A percentile compares a stretch with the other conserved stretches of the same genome.
phyloP scores from a whole-genome alignment of 768 basidiomycete genomes.

The Tricholoma bakamatsutake region DNA sequence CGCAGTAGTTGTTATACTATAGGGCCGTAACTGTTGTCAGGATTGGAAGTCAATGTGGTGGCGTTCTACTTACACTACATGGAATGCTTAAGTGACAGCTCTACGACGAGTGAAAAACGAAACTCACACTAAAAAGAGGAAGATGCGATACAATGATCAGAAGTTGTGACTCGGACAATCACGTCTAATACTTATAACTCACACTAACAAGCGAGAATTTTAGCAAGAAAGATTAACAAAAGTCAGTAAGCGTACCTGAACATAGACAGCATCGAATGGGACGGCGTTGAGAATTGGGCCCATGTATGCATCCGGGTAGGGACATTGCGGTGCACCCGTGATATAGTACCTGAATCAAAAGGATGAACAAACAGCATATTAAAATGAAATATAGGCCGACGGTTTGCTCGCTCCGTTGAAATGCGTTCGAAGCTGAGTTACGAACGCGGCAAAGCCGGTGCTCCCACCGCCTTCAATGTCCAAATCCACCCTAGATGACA shows the following conservation, averaged over 20 bases:
- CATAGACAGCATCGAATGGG: slow-evolving; percentile 60
- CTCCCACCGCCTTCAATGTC: slow-evolving; percentile 58
- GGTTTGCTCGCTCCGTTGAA: slow-evolving; percentile 42
- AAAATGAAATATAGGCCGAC: slow-evolving; percentile 21
- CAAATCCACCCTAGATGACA: slow-evolving; percentile 42
- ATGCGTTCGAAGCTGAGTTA: slow-evolving; percentile 38
- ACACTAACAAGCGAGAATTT: slow-evolving; percentile 3
- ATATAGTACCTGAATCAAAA: slow-evolving; percentile 41
- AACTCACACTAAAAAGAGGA: slow-evolving; percentile 10
- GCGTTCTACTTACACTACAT: slow-evolving; percentile 7
- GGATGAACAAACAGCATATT: not conserved
- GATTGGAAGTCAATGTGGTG: not conserved
- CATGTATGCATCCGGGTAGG: slow-evolving; percentile 55
- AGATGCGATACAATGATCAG: not conserved
- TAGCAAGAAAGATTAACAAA: not conserved
- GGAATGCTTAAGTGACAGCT: not conserved
- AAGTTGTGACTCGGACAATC: not conserved
- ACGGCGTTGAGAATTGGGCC: slow-evolving; percentile 50
- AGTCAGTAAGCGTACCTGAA: slow-evolving; percentile 42
- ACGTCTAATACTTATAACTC: not conserved
- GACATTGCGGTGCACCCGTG: slow-evolving; percentile 51
- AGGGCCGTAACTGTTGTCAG: not conserved
- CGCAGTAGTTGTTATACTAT: slow-evolving; percentile 17
- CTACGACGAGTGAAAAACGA: not conserved
- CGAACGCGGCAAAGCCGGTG: slow-evolving; percentile 41